Evolutionary conservation across 2,329 filamentous ascomycete species (phyloP).

Genomic region (Hymenoscyphus albidus): DNA sequence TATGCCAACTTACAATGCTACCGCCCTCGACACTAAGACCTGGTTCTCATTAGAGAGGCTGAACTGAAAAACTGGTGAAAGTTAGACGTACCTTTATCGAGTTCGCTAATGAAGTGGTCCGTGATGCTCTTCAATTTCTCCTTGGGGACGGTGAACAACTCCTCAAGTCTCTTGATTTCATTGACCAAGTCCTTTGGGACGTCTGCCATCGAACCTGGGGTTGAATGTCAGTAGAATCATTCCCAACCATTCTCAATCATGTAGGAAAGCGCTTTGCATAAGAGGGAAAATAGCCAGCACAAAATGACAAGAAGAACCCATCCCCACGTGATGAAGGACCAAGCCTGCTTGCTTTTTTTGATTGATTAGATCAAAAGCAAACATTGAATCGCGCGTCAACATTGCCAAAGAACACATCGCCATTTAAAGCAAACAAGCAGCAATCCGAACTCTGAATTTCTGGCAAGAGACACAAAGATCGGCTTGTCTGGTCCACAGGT

Average conservation of each 20-base stretch:
- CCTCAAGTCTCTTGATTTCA: conserved; percentile 81
- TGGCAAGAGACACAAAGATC: background rate
- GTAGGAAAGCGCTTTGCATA: background rate
- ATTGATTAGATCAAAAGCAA: conserved; percentile 17
- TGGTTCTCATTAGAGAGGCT: conserved; percentile 33
- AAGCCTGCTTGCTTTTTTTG: conserved; percentile 22
- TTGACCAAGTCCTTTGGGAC: conserved; percentile 77
- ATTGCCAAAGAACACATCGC: background rate
- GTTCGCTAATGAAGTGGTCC: conserved; percentile 81
- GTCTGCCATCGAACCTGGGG: conserved; percentile 80
- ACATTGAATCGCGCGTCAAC: background rate
- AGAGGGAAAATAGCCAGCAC: background rate
- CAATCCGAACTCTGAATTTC: background rate
- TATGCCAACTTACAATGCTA: conserved; percentile 69
- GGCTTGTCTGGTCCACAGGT: background rate
- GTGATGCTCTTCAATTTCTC: conserved; percentile 86
- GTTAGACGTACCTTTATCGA: conserved; percentile 67
- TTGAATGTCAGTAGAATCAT: conserved; percentile 20
- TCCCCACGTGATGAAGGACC: background rate
- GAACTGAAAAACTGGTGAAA: background rate
- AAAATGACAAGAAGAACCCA: background rate
- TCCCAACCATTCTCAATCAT: background rate
- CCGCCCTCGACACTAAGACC: conserved; percentile 83
- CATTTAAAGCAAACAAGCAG: background rate
- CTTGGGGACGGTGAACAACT: conserved; percentile 73